A percentile compares a stretch with the other conserved stretches of the same genome.
phyloP scores from a whole-genome alignment of 78 protist species.

The Dictyostelium firmibasis region DNA sequence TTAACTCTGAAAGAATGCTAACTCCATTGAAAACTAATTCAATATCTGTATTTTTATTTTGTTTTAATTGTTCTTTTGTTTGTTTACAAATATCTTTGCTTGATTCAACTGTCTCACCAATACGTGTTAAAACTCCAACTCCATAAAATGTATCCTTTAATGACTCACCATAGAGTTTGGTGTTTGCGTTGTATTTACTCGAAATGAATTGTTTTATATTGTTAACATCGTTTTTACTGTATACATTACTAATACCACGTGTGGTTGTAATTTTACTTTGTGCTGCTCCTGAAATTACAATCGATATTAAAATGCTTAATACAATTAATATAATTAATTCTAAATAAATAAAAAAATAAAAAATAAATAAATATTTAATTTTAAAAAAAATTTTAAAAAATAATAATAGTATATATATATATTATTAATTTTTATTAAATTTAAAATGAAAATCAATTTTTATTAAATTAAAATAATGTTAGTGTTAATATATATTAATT shows the following conservation, averaged over 20 bases:
- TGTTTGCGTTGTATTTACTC: background rate
- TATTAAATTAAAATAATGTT: too few species aligned
- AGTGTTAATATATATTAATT: background rate
- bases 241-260: slow-evolving; percentile 9
- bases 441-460: background rate
- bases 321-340: slow-evolving; percentile 1
- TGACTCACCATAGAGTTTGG: background rate
- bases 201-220: background rate
- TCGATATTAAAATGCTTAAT: background rate
- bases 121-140: slow-evolving; percentile 56
- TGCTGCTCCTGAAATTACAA: slow-evolving; percentile 8
- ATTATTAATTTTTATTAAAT: too few species aligned
- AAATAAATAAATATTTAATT: too few species aligned
- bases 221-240: background rate
- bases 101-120: background rate
- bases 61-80: background rate
- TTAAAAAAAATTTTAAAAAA: too few species aligned
- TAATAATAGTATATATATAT: too few species aligned
- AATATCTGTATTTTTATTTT: slow-evolving; percentile 2
- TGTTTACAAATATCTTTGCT: background rate
- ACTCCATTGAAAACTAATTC: slow-evolving; percentile 24
- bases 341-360: background rate
- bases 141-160: slow-evolving; percentile 51
- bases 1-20: slow-evolving; percentile 18
- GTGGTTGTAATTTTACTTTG: background rate